Conservation (phyloP, 2,329 filamentous ascomycete genomes). For the Teratosphaeria pseudoeucalypti region DNA sequence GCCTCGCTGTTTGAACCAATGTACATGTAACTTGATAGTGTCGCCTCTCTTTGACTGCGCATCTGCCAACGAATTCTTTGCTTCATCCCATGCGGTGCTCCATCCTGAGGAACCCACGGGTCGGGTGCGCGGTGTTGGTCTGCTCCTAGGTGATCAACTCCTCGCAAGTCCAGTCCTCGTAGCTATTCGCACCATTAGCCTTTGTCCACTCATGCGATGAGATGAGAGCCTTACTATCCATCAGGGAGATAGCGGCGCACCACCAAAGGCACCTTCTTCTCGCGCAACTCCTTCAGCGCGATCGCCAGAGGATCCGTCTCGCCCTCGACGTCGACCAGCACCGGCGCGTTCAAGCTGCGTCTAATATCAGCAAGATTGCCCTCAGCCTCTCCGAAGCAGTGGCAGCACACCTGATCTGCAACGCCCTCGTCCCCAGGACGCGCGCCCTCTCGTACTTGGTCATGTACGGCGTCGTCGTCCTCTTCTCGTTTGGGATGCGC, state of each 20-base stretch:
- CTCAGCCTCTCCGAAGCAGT: background rate
- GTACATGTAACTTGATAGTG: background rate
- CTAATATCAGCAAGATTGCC: background rate
- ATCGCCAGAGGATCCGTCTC: constrained; percentile 97
- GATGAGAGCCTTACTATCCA: constrained; percentile 55
- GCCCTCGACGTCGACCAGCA: constrained; percentile 90
- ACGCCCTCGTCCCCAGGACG: constrained; percentile 80
- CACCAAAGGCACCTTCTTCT: constrained; percentile 97
- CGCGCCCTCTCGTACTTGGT: constrained; percentile 96
- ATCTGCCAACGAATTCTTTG: background rate
- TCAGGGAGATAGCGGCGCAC: constrained; percentile 93
- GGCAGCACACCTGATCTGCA: constrained; percentile 73
- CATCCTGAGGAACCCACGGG: background rate
- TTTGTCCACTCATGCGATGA: too few species aligned
- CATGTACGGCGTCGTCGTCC: constrained; percentile 95
- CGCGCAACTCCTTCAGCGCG: constrained; percentile 89
- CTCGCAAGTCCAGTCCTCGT: constrained; percentile 99
- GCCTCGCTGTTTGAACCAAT: background rate
- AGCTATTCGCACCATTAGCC: constrained; percentile 42
- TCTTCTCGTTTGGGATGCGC: constrained; percentile 79
- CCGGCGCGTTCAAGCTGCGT: constrained; percentile 86
- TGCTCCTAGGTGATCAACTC: constrained; percentile 53
- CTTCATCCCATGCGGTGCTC: background rate
- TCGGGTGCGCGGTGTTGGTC: background rate
- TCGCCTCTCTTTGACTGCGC: background rate